These are phyloP conservation scores for Aureobasidium sp. DNA, from an alignment of 2,329 filamentous ascomycete species.

Conservation along the genomic window DNA sequence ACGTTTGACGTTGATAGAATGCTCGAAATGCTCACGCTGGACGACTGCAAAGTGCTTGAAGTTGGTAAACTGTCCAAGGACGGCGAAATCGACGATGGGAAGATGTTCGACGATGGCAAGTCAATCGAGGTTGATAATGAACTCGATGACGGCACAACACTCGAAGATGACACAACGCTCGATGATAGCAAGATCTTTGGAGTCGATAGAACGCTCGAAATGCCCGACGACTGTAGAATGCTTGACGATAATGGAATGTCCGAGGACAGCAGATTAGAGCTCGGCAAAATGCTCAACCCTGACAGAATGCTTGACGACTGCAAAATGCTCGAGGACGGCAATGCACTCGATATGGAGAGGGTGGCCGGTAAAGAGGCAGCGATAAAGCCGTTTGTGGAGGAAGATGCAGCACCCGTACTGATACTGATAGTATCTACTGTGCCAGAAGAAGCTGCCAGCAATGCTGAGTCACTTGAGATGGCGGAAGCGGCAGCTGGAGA, in stretches of 20 bases:
- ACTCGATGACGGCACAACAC: neutral
- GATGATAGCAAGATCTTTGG: neutral
- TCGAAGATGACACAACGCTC: neutral
- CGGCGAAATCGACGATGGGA: too few relatives aligned
- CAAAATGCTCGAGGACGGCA: too few relatives aligned
- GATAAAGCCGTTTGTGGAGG: neutral
- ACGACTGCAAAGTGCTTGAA: neutral
- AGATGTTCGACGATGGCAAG: too few relatives aligned
- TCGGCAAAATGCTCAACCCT: too few relatives aligned
- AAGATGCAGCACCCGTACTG: neutral
- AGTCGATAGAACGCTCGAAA: neutral
- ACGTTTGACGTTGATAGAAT: neutral
- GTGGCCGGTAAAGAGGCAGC: neutral
- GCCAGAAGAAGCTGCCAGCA: neutral
- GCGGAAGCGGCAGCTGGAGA: neutral
- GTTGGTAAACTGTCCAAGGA: too few relatives aligned
- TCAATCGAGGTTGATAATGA: too few relatives aligned
- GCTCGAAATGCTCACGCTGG: neutral
- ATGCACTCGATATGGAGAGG: neutral
- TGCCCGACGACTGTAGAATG: too few relatives aligned
- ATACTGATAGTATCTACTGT: neutral
- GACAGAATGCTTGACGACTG: too few relatives aligned
- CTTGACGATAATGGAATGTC: too few relatives aligned
- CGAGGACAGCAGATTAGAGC: too few relatives aligned
- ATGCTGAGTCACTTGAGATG: neutral